Base-by-base conservation (phyloP, 805 yeast species). In the Zygoascus bituminiphila region DNA sequence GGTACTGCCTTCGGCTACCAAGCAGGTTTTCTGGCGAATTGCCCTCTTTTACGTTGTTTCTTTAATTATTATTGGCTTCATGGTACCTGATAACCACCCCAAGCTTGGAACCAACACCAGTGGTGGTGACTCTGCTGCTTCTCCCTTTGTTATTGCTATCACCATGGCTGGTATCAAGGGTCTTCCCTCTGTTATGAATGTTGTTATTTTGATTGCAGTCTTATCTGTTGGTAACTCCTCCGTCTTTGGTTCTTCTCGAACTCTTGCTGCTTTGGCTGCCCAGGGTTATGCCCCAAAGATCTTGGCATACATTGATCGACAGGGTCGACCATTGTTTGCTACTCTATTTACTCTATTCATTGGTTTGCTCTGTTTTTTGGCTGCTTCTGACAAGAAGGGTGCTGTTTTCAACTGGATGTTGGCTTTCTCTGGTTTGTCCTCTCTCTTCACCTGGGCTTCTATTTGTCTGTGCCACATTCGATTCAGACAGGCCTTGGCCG, bases 61-160 rank as follows among this genome's bases (percentile, higher is more conserved):
- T 54, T 74, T 62, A 61, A 80, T 63, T 54, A 71, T 72, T 57
- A 74, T 68, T 57, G 79, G 84, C 41, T 77, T 82, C 55, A 67
- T 83, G 53, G 88, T 83, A 26, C 86, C 86, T 12, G 80, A 70
- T 57, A 66, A 68, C 48, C 75, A 75, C 50, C 59, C 64, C 3
- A 59, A 76, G 54, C 49, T 65, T 5, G 70, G 67, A 2, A 71
- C 75, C 51, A 76, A 77, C 50, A 69, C 75, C 25, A 62, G 74
- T 35, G 71, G 72, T 43, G 79, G 74, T 49, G 78, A 76, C 54
- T 83, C 82, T 40, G 66, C 80, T 14, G 84, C 88, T 10, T 83
- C 89, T 14, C 91, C 93, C 14, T 84, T 84, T 56, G 91, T 84
- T 47, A 78, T 84, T 65, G 85, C 91, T 26, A 76, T 82, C 49